phyloP scores from a whole-genome alignment of 495 filamentous ascomycete genomes.

The Trichocladium antarcticum region DNA sequence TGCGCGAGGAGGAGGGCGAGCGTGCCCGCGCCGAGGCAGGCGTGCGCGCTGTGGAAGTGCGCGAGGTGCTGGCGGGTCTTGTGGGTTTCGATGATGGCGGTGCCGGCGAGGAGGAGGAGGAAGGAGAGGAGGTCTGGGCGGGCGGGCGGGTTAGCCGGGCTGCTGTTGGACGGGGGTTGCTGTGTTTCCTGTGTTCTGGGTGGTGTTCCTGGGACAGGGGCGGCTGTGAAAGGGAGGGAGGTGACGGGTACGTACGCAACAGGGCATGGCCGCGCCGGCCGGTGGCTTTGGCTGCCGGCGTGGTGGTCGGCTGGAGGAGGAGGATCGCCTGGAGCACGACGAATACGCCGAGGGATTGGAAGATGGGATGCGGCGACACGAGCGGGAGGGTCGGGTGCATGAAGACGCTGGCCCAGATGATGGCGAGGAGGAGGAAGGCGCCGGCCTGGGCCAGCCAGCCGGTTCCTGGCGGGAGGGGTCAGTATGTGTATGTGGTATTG shows the following conservation, averaged over 20 bases:
- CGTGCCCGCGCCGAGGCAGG: conserved; percentile 67
- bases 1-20: conserved; percentile 61
- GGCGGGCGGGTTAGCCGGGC: background rate
- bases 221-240: too few relatives aligned
- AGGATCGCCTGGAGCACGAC: conserved; percentile 69
- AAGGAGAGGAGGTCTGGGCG: conserved; percentile 44
- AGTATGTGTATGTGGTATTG: too few relatives aligned
- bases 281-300: conserved; percentile 54
- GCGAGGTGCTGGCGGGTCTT: conserved; percentile 49
- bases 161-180: too few relatives aligned
- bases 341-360: conserved; percentile 65
- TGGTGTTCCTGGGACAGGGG: too few relatives aligned
- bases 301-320: conserved; percentile 79
- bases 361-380: conserved; percentile 79
- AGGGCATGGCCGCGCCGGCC: conserved; percentile 60
- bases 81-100: conserved; percentile 73
- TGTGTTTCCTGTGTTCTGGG: too few relatives aligned
- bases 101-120: conserved; percentile 49
- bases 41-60: conserved; percentile 72
- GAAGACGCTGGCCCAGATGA: conserved; percentile 67
- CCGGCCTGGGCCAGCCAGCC: conserved; percentile 31
- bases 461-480: conserved; percentile 38
- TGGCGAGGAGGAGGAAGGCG: conserved; percentile 48
- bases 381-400: conserved; percentile 50
- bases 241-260: conserved; percentile 31